Conservation (phyloP, 257 asterid genomes). For the Gardenia jasminoides region DNA sequence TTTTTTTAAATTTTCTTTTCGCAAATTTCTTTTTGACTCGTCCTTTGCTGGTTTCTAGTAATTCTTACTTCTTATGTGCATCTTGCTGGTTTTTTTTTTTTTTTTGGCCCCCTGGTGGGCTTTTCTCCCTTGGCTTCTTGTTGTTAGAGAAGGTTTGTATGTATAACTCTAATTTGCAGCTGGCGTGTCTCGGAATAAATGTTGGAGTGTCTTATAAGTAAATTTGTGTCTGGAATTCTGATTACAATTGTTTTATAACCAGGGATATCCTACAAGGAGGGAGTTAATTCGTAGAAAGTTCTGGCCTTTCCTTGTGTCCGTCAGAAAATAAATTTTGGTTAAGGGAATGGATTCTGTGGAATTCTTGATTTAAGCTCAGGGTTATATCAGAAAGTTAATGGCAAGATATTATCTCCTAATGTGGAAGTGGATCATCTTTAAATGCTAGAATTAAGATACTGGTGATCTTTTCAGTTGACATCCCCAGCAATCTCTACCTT, state of each 20-base stretch:
- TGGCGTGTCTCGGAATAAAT: too few relatives aligned
- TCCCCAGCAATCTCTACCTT: neutral
- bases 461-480: neutral
- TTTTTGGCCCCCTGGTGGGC: neutral
- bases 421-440: neutral
- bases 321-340: neutral
- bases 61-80: too few relatives aligned
- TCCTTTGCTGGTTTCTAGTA: too few relatives aligned
- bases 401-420: neutral
- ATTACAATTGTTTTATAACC: too few relatives aligned
- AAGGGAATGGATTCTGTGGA: neutral
- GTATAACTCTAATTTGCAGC: too few relatives aligned
- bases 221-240: neutral
- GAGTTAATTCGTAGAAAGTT: neutral
- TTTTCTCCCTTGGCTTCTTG: neutral
- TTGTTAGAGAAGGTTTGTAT: neutral
- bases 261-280: neutral
- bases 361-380: neutral
- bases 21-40: too few relatives aligned
- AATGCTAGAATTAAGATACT: neutral
- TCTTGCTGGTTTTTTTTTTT: too few relatives aligned
- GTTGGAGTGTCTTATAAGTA: too few relatives aligned
- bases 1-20: neutral
- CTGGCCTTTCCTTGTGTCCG: neutral
- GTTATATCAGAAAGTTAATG: neutral